Evolutionary conservation across 176 grass and related monocot species (phyloP).

Genomic region (Leersia perrieri): DNA sequence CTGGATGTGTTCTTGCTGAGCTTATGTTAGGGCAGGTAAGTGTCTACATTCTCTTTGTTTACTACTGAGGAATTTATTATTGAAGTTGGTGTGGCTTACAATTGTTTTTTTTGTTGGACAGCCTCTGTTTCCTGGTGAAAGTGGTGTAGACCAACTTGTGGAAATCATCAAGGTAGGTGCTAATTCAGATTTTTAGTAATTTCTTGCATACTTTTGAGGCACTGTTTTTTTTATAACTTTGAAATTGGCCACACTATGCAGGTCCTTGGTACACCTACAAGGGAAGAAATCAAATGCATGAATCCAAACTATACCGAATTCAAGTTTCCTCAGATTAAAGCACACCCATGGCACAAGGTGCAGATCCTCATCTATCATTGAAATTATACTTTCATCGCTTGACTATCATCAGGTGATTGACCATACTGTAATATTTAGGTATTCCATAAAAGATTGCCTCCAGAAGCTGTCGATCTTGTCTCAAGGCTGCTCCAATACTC

Average conservation of each 20-base stretch:
- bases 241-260: slow-evolving; percentile 29
- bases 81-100: slow-evolving; percentile 15
- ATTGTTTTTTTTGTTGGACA: slow-evolving; percentile 36
- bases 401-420: background rate
- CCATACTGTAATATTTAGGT: slow-evolving; percentile 32
- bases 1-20: slow-evolving; percentile 84
- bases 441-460: slow-evolving; percentile 71
- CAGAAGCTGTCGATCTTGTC: slow-evolving; percentile 79
- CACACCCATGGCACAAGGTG: slow-evolving; percentile 88
- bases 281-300: slow-evolving; percentile 93
- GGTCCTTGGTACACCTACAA: slow-evolving; percentile 75
- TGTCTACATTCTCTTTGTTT: background rate
- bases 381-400: background rate
- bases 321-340: slow-evolving; percentile 82
- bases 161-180: slow-evolving; percentile 73
- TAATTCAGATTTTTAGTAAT: background rate
- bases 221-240: background rate
- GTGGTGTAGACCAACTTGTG: slow-evolving; percentile 83
- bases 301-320: slow-evolving; percentile 81
- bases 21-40: slow-evolving; percentile 78
- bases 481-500: slow-evolving; percentile 79
- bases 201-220: background rate
- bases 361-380: background rate
- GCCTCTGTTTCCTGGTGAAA: slow-evolving; percentile 84
- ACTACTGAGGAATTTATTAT: background rate